Conservation (phyloP, 1,284 basidiomycete species). For the Trichosporon sp. region DNA sequence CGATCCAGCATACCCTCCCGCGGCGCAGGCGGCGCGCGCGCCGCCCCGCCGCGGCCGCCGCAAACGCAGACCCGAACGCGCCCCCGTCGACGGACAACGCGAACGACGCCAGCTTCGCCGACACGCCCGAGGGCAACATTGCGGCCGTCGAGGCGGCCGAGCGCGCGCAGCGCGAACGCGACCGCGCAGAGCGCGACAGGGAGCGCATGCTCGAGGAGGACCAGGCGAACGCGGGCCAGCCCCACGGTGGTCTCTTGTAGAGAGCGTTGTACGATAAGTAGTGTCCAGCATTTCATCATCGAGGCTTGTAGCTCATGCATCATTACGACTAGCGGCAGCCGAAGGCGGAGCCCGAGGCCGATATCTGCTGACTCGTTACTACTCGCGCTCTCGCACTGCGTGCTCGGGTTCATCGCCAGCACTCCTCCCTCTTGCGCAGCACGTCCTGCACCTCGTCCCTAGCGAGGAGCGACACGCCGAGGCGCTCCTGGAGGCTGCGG, state of each 20-base stretch:
- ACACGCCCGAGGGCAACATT: constrained; percentile 40
- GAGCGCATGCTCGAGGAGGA: constrained; percentile 49
- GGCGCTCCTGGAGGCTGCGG: constrained; percentile 58
- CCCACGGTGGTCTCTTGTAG: neutral
- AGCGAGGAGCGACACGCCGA: constrained; percentile 28
- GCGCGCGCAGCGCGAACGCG: constrained; percentile 26
- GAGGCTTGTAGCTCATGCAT: neutral
- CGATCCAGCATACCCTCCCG: constrained; percentile 61
- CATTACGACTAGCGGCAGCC: neutral
- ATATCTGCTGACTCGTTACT: neutral
- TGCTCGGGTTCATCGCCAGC: constrained; percentile 31
- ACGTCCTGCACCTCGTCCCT: constrained; percentile 38
- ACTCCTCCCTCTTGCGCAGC: constrained; percentile 42
- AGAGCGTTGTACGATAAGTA: neutral
- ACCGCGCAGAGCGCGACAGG: constrained; percentile 26
- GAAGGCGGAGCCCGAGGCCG: neutral
- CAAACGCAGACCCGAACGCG: neutral
- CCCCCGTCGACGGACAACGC: constrained; percentile 18
- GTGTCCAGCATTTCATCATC: neutral
- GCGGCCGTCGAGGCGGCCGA: constrained; percentile 39
- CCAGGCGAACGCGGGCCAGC: constrained; percentile 29
- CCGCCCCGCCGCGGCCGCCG: constrained; percentile 12
- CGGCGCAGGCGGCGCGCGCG: constrained; percentile 49
- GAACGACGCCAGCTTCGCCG: constrained; percentile 18
- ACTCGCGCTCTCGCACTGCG: neutral